These are phyloP conservation scores for Penicillium alfredii DNA, from an alignment of 495 filamentous ascomycete species.

Conservation along the genomic window DNA sequence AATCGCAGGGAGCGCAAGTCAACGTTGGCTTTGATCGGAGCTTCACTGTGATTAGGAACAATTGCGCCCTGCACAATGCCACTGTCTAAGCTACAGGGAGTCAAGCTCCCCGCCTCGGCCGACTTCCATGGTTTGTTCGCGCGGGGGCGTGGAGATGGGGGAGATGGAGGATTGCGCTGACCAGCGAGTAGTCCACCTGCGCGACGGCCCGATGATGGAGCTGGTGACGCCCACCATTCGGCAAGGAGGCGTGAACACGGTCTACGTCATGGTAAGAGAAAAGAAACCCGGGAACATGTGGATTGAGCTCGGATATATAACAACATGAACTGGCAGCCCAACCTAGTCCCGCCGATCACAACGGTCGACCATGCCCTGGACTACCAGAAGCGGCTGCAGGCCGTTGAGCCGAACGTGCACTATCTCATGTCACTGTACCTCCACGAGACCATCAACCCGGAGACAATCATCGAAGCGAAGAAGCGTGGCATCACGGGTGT, in stretches of 20 bases:
- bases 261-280: constrained; percentile 68
- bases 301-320: constrained; percentile 15
- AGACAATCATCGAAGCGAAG: constrained; percentile 68
- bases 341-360: constrained; percentile 69
- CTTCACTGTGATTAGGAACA: too few species aligned
- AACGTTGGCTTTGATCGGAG: too few species aligned
- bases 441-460: constrained; percentile 69
- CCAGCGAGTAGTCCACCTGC: constrained; percentile 51
- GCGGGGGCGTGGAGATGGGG: constrained; percentile 13
- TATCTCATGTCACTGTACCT: constrained; percentile 91
- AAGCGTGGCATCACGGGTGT: constrained; percentile 42
- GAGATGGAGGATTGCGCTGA: constrained; percentile 21
- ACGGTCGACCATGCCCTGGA: constrained; percentile 68
- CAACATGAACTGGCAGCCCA: constrained; percentile 42
- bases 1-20: too few species aligned
- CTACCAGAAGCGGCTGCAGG: constrained; percentile 62
- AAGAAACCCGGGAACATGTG: too few species aligned
- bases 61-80: too few species aligned
- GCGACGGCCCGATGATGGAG: constrained; percentile 76
- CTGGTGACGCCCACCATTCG: constrained; percentile 72
- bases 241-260: constrained; percentile 68
- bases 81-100: constrained; percentile 35
- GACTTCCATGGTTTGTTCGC: constrained; percentile 56
- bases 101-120: constrained; percentile 64
- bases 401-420: constrained; percentile 64